phyloP scores from a whole-genome alignment of 2,329 filamentous ascomycete genomes.

The Alternaria ventricosa region DNA sequence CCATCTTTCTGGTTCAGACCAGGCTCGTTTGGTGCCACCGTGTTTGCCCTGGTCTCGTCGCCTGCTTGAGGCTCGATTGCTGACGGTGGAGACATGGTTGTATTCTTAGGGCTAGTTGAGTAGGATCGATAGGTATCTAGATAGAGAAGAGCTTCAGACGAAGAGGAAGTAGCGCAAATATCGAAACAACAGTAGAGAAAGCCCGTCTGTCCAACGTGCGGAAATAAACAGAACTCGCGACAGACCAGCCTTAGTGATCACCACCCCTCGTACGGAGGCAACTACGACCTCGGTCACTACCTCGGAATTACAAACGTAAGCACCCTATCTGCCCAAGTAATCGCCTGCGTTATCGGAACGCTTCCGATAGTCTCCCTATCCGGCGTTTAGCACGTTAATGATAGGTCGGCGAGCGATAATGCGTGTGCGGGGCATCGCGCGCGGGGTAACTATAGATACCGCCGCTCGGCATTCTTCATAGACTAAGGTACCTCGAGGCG shows the following conservation, averaged over 20 bases:
- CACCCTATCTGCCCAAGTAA: not conserved
- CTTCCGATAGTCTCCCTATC: not conserved
- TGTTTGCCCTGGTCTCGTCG: slow-evolving; percentile 34
- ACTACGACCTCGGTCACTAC: not conserved
- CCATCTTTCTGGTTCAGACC: slow-evolving; percentile 37
- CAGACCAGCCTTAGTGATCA: not conserved
- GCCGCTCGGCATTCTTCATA: not conserved
- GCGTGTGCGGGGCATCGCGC: not conserved
- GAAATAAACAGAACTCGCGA: not conserved
- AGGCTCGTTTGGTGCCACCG: slow-evolving; percentile 40
- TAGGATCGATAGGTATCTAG: not conserved
- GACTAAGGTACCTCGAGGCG: too few relatives aligned
- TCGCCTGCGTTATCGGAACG: not conserved
- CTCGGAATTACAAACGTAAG: slow-evolving; percentile 1
- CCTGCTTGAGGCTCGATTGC: slow-evolving; percentile 37
- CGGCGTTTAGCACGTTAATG: not conserved
- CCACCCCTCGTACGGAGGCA: not conserved
- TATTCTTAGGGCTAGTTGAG: not conserved
- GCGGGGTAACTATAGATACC: not conserved
- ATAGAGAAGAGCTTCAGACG: not conserved
- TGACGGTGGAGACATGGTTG: slow-evolving; percentile 37
- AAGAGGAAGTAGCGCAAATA: not conserved
- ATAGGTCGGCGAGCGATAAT: not conserved
- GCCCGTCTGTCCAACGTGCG: not conserved
- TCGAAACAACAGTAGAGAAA: not conserved